Evolutionary conservation across 164 flowering plant genomes (phyloP), one percentile per base, ranked within the genome.

Genomic region (Buxus sempervirens): DNA sequence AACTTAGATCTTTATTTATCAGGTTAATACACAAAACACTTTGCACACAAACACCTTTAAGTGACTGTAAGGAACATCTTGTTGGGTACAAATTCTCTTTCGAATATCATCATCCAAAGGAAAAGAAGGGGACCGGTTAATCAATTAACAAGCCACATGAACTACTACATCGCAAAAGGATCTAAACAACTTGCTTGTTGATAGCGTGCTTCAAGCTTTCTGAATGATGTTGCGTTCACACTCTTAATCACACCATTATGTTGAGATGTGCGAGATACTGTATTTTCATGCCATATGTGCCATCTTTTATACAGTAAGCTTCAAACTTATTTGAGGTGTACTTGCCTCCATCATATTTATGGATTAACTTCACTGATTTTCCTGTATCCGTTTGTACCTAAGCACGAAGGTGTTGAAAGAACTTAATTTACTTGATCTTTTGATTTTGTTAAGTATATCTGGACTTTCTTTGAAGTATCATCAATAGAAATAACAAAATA

Each of bases 221-320:
- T 58, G 12, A 18, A 23, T 23, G 15, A 23, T 58, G 22, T 7
- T 22, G 22, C 62, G 21, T 58, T 58, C 32, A 58, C 21, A 4
- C 16, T 58, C 62, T 58, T 13, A 4, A 14, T 14, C 18, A 58
- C 62, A 58, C 26, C 62, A 58, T 58, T 58, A 23, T 58, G 62
- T 58, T 58, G 62, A 13, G 18, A 14, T 18, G 18, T 58, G 21
- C 21, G 23, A 58, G 62, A 25, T 5, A 58, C 21, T 23, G 26
- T 58, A 2, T 58, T 58, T 25, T 22, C 62, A 22, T 58, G 62
- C 62, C 62, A 18, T 58, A 58, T 58, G 21, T n/a, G 3, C 62
- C 32, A 58, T 58, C 12, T 25, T 32, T 32, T 3, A 7, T 32
- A 32, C 38, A 32, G 38, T 32, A 32, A 7, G 38, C 5, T 32